Evolutionary conservation across 2,329 filamentous ascomycete genomes (phyloP).

Genomic region (Chrysoporthe austroafricana): DNA sequence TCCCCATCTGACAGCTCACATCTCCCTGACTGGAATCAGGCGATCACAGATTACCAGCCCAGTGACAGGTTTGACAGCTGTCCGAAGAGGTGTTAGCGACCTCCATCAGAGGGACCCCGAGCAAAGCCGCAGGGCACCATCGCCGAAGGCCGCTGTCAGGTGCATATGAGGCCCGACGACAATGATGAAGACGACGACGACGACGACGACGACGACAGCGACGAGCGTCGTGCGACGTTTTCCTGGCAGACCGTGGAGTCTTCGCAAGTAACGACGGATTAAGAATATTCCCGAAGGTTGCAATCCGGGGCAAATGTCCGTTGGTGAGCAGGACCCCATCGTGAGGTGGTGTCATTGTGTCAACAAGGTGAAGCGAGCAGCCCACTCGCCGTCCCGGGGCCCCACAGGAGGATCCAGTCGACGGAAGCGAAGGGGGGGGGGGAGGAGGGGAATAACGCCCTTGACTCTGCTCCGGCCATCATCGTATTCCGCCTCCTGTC

Average conservation of each 20-base stretch:
- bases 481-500: background rate
- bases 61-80: slow-evolving; percentile 29
- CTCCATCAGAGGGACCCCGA: background rate
- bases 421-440: background rate
- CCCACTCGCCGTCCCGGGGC: background rate
- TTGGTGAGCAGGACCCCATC: background rate
- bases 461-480: background rate
- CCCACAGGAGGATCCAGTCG: background rate
- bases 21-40: slow-evolving; percentile 15
- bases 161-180: slow-evolving; percentile 8
- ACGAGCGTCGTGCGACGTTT: background rate
- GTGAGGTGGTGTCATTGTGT: background rate
- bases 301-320: background rate
- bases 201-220: background rate
- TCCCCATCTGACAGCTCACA: slow-evolving; percentile 28
- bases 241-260: background rate
- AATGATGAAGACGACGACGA: background rate
- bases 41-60: slow-evolving; percentile 20
- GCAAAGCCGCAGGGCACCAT: slow-evolving; percentile 7
- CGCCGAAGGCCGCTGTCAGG: slow-evolving; percentile 1
- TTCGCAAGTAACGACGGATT: background rate
- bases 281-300: background rate
- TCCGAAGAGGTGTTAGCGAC: slow-evolving; percentile 10
- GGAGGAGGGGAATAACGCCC: background rate
- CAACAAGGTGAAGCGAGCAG: background rate